These are phyloP conservation scores for Hibiscus mutabilis DNA, from an alignment of 345 rosid genomes.

Conservation along the genomic window DNA sequence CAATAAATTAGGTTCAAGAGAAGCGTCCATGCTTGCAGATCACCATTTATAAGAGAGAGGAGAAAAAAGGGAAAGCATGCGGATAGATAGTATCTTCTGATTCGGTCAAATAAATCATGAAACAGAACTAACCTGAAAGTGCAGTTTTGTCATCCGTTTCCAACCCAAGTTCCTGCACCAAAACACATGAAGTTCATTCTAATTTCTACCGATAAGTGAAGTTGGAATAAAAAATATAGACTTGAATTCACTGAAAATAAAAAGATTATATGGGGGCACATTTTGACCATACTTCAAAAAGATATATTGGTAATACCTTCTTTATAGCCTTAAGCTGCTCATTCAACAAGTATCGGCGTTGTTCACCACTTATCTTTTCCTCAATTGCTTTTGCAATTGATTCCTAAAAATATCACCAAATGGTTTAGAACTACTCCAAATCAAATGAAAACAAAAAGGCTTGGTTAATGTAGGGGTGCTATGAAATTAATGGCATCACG, in stretches of 20 bases:
- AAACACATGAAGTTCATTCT: conserved; percentile 16
- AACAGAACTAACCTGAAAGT: conserved; percentile 65
- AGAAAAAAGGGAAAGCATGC: not conserved
- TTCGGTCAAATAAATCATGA: conserved; percentile 8
- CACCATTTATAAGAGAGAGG: not conserved
- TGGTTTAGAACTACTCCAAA: not conserved
- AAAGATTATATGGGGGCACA: not conserved
- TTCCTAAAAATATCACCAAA: conserved; percentile 47
- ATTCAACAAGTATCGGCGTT: conserved; percentile 90
- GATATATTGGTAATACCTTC: conserved; percentile 46
- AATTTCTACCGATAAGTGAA: conserved; percentile 5
- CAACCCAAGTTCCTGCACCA: conserved; percentile 86
- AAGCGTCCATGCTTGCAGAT: conserved; percentile 2
- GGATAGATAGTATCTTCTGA: not conserved
- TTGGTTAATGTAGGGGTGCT: not conserved
- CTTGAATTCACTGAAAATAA: not conserved
- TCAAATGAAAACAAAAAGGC: conserved; percentile 13
- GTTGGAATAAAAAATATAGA: conserved; percentile 1
- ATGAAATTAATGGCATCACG: not conserved
- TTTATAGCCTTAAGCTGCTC: conserved; percentile 99
- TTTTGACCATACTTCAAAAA: not conserved
- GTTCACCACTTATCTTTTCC: conserved; percentile 98
- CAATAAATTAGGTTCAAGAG: not conserved
- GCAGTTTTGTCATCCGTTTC: conserved; percentile 99
- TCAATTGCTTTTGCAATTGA: conserved; percentile 96